Conservation (phyloP, 768 basidiomycete genomes). For the Mrakia hoshinonis region DNA sequence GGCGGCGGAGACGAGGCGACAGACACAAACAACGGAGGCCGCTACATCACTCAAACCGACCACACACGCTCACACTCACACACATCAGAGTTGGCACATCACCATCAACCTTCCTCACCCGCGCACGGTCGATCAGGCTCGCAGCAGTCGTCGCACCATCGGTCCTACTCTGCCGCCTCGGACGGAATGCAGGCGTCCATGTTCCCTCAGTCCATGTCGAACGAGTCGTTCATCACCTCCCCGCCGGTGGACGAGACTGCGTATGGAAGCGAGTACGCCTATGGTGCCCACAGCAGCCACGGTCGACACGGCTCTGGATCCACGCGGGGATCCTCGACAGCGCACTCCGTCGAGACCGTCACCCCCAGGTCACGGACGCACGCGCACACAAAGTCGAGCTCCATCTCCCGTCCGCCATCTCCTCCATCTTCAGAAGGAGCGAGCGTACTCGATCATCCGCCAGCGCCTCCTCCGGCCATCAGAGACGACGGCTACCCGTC, state of each 20-base stretch:
- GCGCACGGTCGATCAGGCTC: background rate
- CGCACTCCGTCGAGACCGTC: background rate
- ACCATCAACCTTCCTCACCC: background rate
- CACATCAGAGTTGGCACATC: background rate
- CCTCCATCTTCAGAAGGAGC: background rate
- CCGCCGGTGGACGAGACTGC: slow-evolving; percentile 3
- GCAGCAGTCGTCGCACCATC: background rate
- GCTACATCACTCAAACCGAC: background rate
- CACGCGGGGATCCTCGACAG: background rate
- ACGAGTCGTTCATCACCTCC: slow-evolving; percentile 1
- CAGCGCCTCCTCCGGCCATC: background rate
- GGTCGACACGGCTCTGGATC: background rate
- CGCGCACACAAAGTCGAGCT: background rate
- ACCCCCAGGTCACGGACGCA: background rate
- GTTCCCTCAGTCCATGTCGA: slow-evolving; percentile 2
- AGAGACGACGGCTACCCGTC: slow-evolving; percentile 9
- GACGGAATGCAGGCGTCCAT: background rate
- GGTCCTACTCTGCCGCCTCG: background rate
- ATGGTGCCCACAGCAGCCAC: background rate
- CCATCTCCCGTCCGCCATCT: slow-evolving; percentile 7
- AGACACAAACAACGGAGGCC: background rate
- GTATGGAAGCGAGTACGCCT: background rate
- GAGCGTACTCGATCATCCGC: background rate
- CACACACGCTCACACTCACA: background rate
- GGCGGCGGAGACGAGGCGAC: slow-evolving; percentile 10